Evolutionary conservation across 1,139 yeast genomes (phyloP).

Genomic region (Diutina sp.): DNA sequence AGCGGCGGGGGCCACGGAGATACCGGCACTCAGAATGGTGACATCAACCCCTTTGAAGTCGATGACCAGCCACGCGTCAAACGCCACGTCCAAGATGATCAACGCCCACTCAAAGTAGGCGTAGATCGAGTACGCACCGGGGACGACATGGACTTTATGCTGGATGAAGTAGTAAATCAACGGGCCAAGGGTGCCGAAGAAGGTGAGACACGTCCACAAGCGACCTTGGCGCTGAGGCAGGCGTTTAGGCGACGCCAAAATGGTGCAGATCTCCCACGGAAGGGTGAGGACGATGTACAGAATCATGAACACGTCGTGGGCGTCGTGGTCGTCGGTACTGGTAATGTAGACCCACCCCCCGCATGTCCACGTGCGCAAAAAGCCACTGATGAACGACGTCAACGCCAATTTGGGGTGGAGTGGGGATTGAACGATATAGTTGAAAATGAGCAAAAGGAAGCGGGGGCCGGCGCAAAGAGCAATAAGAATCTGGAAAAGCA

Average conservation of each 20-base stretch:
- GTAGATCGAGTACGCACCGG: slow-evolving; percentile 93
- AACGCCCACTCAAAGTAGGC: slow-evolving; percentile 93
- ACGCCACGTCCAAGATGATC: slow-evolving; percentile 68
- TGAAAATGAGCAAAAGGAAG: slow-evolving; percentile 55
- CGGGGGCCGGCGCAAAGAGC: slow-evolving; percentile 82
- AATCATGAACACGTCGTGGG: slow-evolving; percentile 94
- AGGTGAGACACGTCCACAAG: slow-evolving; percentile 38
- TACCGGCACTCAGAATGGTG: background rate
- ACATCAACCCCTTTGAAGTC: slow-evolving; percentile 34
- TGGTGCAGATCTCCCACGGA: slow-evolving; percentile 75
- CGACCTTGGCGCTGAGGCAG: slow-evolving; percentile 41
- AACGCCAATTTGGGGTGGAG: slow-evolving; percentile 16
- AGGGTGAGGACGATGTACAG: slow-evolving; percentile 74
- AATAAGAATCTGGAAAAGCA: slow-evolving; percentile 75
- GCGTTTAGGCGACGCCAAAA: slow-evolving; percentile 37
- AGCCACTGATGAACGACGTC: slow-evolving; percentile 41
- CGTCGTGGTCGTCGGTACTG: slow-evolving; percentile 92
- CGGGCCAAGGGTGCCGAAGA: slow-evolving; percentile 66
- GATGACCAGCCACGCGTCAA: slow-evolving; percentile 65
- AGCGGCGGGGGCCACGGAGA: background rate
- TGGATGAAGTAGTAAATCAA: slow-evolving; percentile 82
- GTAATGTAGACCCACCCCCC: slow-evolving; percentile 99
- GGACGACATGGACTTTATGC: slow-evolving; percentile 73
- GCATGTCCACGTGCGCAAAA: slow-evolving; percentile 79
- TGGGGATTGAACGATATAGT: slow-evolving; percentile 32